Evolutionary conservation across 2,329 filamentous ascomycete genomes (phyloP), one percentile per base, ranked within the genome.

Genomic region (Xylaria sp.): DNA sequence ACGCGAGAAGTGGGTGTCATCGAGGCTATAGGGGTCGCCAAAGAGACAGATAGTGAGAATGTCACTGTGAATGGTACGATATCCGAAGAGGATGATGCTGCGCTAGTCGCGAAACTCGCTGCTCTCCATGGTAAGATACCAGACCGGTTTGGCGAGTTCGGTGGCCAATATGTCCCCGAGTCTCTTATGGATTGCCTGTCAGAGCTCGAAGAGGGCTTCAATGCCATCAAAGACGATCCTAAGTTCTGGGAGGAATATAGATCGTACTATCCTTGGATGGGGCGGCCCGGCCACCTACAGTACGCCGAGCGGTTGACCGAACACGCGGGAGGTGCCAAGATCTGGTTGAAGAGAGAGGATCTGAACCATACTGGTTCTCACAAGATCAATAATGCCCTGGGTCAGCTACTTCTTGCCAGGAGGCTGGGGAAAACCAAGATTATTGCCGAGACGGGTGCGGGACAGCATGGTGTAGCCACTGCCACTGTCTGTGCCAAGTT

Each of bases 341-440:
- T 99, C 83, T 99, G 95, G 91, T 83, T 99, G 73, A 99, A 99
- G 87, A 89, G 96, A 74, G 96, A 99, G 82, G 96, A 99, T 78
- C 84, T 98, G 63, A 98, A 98, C 81, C 96, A 99, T 79, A 98
- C 96, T 9, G 96, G 96, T 72, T 96, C 92, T 69, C 96, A 99
- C 86, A 99, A 99, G 87, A 98, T 99, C 85, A 99, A 99, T 85
- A 99, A 99, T 76, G 96, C 96, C 0, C 84, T 99, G 9, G 96
- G 96, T 1, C 96, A 99, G 80, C 89, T 97, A 55, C 87, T 99
- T 15, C 83, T 99, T 44, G 96, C 96, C 1, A 87, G 87, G 73
- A 86, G 93, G 69, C 82, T 99, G 55, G 96, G 96, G 57, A 99
- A 99, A 87, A 97, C 90, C 5, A 92, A 94, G 79, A 98, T 99